Conservation (phyloP, 164 flowering plant species). For the Brasenia schreberi region DNA sequence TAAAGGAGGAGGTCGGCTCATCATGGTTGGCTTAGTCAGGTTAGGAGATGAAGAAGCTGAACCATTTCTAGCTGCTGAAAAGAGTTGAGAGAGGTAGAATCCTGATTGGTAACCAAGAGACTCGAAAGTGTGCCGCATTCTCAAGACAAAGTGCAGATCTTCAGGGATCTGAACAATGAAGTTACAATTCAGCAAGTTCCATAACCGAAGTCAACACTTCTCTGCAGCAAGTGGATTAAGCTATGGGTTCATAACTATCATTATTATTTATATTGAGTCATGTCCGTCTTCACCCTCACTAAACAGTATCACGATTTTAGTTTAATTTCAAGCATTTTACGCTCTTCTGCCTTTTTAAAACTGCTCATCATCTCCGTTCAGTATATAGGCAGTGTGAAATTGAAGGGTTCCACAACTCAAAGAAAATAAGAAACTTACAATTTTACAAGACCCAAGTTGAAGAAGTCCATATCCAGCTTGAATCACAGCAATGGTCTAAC, state of each 20-base stretch:
- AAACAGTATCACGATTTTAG: too few relatives aligned
- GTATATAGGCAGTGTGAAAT: not conserved
- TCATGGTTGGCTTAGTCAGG: constrained; percentile 31
- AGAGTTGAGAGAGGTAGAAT: constrained; percentile 85
- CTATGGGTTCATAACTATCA: too few relatives aligned
- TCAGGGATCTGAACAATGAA: constrained; percentile 61
- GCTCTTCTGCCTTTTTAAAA: too few relatives aligned
- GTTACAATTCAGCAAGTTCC: not conserved
- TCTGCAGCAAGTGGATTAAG: too few relatives aligned
- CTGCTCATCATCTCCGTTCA: too few relatives aligned
- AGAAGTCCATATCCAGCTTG: constrained; percentile 99
- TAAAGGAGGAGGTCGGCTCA: constrained; percentile 51
- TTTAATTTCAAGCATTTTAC: too few relatives aligned
- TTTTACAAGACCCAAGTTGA: constrained; percentile 96
- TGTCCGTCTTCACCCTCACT: too few relatives aligned
- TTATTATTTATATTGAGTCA: too few relatives aligned
- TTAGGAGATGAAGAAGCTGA: constrained; percentile 30
- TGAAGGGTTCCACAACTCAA: not conserved
- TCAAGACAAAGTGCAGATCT: constrained; percentile 92
- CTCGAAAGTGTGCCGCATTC: constrained; percentile 98
- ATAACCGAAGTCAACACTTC: not conserved
- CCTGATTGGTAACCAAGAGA: constrained; percentile 96
- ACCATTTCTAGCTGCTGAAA: constrained; percentile 52
- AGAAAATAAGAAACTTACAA: constrained; percentile 41
- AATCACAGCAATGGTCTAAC: constrained; percentile 93